Conservation (phyloP, 2,329 filamentous ascomycete species). For the Phialophora verrucosa region DNA sequence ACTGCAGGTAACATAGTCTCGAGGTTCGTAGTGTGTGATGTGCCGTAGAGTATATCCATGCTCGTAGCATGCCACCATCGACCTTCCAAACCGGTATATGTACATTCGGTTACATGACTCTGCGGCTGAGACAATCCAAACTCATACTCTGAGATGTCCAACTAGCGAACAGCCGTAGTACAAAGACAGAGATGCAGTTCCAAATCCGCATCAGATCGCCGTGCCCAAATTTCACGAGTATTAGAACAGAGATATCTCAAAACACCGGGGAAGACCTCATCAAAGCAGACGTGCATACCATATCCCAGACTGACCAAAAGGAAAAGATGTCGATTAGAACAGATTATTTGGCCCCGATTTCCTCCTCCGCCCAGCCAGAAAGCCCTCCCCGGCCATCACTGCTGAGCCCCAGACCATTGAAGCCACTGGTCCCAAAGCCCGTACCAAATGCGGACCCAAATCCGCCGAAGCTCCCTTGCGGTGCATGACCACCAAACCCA, state of each 20-base stretch:
- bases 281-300: slow-evolving; percentile 20
- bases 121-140: background rate
- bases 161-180: background rate
- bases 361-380: slow-evolving; percentile 69
- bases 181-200: slow-evolving; percentile 10
- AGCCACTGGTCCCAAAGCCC: slow-evolving; percentile 60
- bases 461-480: slow-evolving; percentile 62
- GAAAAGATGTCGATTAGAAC: slow-evolving; percentile 26
- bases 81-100: background rate
- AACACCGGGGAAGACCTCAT: slow-evolving; percentile 21
- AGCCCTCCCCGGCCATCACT: slow-evolving; percentile 58
- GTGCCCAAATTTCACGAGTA: slow-evolving; percentile 19
- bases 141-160: background rate
- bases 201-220: slow-evolving; percentile 6
- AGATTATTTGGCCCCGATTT: slow-evolving; percentile 61
- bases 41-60: background rate
- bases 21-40: background rate
- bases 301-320: slow-evolving; percentile 20
- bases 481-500: slow-evolving; percentile 39
- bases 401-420: slow-evolving; percentile 63
- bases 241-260: slow-evolving; percentile 30
- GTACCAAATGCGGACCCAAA: slow-evolving; percentile 65
- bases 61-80: background rate
- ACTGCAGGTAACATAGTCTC: background rate
- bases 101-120: slow-evolving; percentile 4